Conservation (phyloP, 1,284 basidiomycete species). For the Ustilago nuda region DNA sequence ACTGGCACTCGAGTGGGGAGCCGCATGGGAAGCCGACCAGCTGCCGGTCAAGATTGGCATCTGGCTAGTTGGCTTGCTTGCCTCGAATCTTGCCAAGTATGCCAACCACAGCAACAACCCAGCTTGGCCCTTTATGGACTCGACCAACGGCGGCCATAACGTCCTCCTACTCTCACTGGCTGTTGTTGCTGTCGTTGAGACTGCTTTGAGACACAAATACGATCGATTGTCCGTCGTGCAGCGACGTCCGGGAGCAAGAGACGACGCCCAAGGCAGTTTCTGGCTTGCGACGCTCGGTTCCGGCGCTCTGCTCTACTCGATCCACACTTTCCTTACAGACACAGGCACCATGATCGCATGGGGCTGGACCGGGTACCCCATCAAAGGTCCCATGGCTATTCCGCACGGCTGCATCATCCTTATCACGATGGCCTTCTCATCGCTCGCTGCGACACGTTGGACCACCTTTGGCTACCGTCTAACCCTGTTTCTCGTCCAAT, state of each 20-base stretch:
- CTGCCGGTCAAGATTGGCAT: slow-evolving; percentile 37
- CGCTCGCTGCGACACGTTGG: slow-evolving; percentile 71
- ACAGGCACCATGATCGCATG: slow-evolving; percentile 85
- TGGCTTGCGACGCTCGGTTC: slow-evolving; percentile 43
- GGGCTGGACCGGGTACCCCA: slow-evolving; percentile 90
- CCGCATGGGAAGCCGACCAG: slow-evolving; percentile 57
- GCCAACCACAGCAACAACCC: slow-evolving; percentile 67
- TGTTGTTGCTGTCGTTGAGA: slow-evolving; percentile 32
- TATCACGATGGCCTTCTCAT: slow-evolving; percentile 52
- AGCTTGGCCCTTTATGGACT: slow-evolving; percentile 62
- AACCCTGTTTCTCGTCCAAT: slow-evolving; percentile 36
- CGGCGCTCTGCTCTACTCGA: slow-evolving; percentile 51
- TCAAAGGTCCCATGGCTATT: slow-evolving; percentile 75
- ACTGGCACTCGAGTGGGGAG: slow-evolving; percentile 57
- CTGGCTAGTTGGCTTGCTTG: slow-evolving; percentile 61
- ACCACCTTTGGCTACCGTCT: slow-evolving; percentile 32
- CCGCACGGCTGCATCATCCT: slow-evolving; percentile 74
- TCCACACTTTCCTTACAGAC: slow-evolving; percentile 84
- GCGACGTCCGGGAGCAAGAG: slow-evolving; percentile 13
- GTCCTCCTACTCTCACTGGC: slow-evolving; percentile 43
- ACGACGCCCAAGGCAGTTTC: slow-evolving; percentile 24
- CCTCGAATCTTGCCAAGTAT: slow-evolving; percentile 59
- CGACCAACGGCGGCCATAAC: slow-evolving; percentile 64
- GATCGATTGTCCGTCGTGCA: slow-evolving; percentile 24
- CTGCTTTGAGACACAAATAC: slow-evolving; percentile 27